phyloP scores from a whole-genome alignment of 495 filamentous ascomycete genomes.

The Physcia stellaris region DNA sequence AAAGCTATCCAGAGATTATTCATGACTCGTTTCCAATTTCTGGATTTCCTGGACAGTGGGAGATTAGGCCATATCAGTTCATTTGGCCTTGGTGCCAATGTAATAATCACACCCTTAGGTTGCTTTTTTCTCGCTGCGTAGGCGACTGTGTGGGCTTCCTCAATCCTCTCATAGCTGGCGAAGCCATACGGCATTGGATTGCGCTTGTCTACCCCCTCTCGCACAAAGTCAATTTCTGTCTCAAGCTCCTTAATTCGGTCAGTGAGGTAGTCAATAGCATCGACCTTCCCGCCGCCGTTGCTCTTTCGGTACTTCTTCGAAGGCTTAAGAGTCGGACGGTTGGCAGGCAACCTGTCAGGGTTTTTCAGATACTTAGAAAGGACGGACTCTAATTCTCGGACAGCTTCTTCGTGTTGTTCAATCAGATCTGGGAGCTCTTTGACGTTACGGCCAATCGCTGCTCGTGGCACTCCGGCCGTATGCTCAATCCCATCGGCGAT shows the following conservation, averaged over 20 bases:
- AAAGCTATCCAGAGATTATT: slow-evolving; percentile 72
- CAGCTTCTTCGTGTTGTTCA: slow-evolving; percentile 66
- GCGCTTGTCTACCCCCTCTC: slow-evolving; percentile 68
- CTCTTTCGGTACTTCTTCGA: slow-evolving; percentile 50
- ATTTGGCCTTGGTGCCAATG: slow-evolving; percentile 70
- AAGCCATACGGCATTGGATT: slow-evolving; percentile 87
- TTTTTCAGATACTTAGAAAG: slow-evolving; percentile 83
- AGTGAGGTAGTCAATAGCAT: slow-evolving; percentile 89
- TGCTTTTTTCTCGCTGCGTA: slow-evolving; percentile 67
- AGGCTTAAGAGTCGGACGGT: slow-evolving; percentile 66
- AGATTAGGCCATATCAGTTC: slow-evolving; percentile 97
- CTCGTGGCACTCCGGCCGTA: slow-evolving; percentile 60
- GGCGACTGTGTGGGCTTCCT: slow-evolving; percentile 78
- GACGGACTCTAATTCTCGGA: slow-evolving; percentile 67
- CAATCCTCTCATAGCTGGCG: slow-evolving; percentile 78
- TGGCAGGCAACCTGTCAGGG: slow-evolving; percentile 63
- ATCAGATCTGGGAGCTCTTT: slow-evolving; percentile 76
- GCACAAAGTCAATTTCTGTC: slow-evolving; percentile 66
- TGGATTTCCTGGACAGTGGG: slow-evolving; percentile 46
- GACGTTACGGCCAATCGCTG: slow-evolving; percentile 80
- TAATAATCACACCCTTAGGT: slow-evolving; percentile 64
- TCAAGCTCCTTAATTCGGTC: slow-evolving; percentile 73
- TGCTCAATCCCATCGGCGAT: slow-evolving; percentile 65
- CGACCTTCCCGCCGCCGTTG: slow-evolving; percentile 43
- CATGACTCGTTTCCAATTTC: slow-evolving; percentile 57